Evolutionary conservation across 441 rosid species (phyloP).

Genomic region (Hura crepitans): DNA sequence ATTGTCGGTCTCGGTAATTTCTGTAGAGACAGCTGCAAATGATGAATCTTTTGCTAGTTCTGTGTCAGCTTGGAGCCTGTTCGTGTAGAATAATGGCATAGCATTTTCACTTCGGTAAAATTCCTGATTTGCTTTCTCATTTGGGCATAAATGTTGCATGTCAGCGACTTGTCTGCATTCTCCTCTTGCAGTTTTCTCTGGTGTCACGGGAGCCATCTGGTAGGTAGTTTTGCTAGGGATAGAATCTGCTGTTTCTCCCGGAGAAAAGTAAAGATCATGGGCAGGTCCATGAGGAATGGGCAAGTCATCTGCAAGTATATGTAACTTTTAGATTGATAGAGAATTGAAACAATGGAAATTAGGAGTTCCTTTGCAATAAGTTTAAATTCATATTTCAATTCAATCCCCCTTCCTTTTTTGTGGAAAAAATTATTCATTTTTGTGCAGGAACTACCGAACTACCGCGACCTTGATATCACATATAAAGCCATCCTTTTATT

Average conservation of each 20-base stretch:
- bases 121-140: conserved; percentile 26
- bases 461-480: neutral
- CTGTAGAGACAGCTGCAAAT: too few species aligned
- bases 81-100: conserved; percentile 19
- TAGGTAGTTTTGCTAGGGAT: conserved; percentile 17
- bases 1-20: conserved; percentile 33
- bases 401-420: conserved; percentile 50
- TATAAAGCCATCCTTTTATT: conserved; percentile 52
- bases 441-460: conserved; percentile 25
- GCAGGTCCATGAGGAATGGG: conserved; percentile 19
- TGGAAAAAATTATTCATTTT: conserved; percentile 50
- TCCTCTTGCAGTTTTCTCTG: conserved; percentile 36
- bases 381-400: too few species aligned
- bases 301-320: conserved; percentile 31
- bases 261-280: conserved; percentile 38
- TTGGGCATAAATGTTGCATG: conserved; percentile 16
- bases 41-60: conserved; percentile 33
- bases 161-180: conserved; percentile 26
- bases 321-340: conserved; percentile 16
- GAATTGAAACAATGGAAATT: conserved; percentile 16
- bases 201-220: conserved; percentile 52
- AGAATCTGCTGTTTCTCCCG: conserved; percentile 25
- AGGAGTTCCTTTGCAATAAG: neutral
- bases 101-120: conserved; percentile 23
- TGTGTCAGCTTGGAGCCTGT: conserved; percentile 29